phyloP scores from a whole-genome alignment of 352 stramenopile species.

The Phytophthora colocasiae region DNA sequence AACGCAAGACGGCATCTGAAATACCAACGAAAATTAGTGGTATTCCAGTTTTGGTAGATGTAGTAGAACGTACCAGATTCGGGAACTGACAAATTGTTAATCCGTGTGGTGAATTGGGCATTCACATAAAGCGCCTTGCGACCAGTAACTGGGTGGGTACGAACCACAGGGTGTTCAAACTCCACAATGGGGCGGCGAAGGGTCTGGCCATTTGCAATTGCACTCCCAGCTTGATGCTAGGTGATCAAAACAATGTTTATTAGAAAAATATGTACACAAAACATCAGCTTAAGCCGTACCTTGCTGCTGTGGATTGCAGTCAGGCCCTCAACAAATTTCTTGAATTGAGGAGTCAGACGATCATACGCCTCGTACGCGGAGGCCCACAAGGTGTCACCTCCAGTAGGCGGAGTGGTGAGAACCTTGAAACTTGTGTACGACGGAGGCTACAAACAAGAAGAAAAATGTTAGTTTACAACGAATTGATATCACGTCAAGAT shows the following conservation, averaged over 20 bases:
- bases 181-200: conserved; percentile 42
- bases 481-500: not conserved
- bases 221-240: conserved; percentile 18
- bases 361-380: conserved; percentile 60
- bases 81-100: conserved; percentile 39
- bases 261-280: not conserved
- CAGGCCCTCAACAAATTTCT: conserved; percentile 51
- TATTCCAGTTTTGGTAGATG: no score
- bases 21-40: no score
- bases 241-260: not conserved
- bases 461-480: not conserved
- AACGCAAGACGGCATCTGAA: conserved; percentile 27
- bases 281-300: conserved; percentile 2
- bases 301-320: conserved; percentile 59
- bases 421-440: conserved; percentile 40
- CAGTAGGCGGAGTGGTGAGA: conserved; percentile 35
- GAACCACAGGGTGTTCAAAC: conserved; percentile 51
- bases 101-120: conserved; percentile 45
- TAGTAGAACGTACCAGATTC: conserved; percentile 40
- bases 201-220: conserved; percentile 24
- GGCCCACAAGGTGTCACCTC: conserved; percentile 54
- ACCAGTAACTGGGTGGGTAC: conserved; percentile 44
- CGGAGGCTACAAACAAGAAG: conserved; percentile 23
- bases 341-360: conserved; percentile 47
- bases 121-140: conserved; percentile 50